Percentiles rank a stretch among this genome's conserved stretches.
These are phyloP conservation scores for Russula lepida DNA, from an alignment of 768 basidiomycete species.

Conservation along the genomic window DNA sequence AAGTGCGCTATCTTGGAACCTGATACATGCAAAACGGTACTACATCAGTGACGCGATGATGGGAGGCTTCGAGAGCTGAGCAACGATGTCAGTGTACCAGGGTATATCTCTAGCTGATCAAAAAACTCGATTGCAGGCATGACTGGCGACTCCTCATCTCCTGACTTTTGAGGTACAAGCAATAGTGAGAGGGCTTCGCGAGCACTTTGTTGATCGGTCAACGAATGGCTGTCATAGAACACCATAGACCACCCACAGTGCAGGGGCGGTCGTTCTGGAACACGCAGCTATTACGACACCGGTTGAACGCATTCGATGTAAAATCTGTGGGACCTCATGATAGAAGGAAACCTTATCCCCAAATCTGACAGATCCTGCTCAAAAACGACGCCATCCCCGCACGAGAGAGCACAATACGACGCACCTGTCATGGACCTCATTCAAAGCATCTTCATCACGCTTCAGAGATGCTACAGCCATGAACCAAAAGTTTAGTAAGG, in stretches of 20 bases:
- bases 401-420: background rate
- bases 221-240: background rate
- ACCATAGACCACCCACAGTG: slow-evolving; percentile 42
- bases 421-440: slow-evolving; percentile 46
- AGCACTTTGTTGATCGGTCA: slow-evolving; percentile 42
- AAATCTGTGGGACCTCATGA: slow-evolving; percentile 63
- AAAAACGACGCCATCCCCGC: background rate
- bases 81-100: slow-evolving; percentile 34
- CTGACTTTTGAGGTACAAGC: slow-evolving; percentile 37
- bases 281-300: slow-evolving; percentile 58
- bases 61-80: no score
- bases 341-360: slow-evolving; percentile 61
- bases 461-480: slow-evolving; percentile 43
- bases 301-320: slow-evolving; percentile 45
- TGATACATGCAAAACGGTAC: slow-evolving; percentile 21
- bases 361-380: slow-evolving; percentile 31
- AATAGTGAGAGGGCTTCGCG: slow-evolving; percentile 62
- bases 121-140: slow-evolving; percentile 53
- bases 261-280: slow-evolving; percentile 61
- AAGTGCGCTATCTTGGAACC: slow-evolving; percentile 59
- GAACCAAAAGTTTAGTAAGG: background rate
- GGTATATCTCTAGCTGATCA: slow-evolving; percentile 68
- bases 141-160: slow-evolving; percentile 28
- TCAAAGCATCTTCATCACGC: slow-evolving; percentile 36
- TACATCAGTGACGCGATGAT: background rate